A percentile compares a stretch with the other conserved stretches of the same genome.
Evolutionary conservation across 345 rosid species (phyloP).

Genomic region (Ricinus communis): DNA sequence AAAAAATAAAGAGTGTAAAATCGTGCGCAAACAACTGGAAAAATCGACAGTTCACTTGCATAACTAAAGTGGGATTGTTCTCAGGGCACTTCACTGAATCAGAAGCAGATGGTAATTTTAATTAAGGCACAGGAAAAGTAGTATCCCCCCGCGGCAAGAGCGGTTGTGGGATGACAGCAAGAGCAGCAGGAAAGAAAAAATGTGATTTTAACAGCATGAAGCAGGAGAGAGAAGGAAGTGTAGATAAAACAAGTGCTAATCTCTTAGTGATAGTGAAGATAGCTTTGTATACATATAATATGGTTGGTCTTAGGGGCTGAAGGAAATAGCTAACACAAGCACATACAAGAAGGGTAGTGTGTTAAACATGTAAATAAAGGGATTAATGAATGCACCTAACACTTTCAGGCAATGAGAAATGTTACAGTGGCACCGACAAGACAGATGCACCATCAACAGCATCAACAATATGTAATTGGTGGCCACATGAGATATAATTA

Average conservation of each 20-base stretch:
- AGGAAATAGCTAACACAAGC: too few relatives aligned
- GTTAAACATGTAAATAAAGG: neutral
- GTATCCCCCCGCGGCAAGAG: neutral
- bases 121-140: neutral
- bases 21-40: neutral
- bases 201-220: too few relatives aligned
- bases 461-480: neutral
- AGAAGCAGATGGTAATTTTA: neutral
- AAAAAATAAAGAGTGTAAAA: conserved; percentile 26
- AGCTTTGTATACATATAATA: too few relatives aligned
- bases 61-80: neutral
- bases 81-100: neutral
- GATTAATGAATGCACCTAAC: neutral
- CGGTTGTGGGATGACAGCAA: too few relatives aligned
- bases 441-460: neutral
- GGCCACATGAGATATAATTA: neutral
- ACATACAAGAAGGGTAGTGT: neutral
- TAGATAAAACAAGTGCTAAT: too few relatives aligned
- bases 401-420: neutral
- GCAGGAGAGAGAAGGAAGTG: too few relatives aligned
- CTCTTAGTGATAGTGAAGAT: too few relatives aligned
- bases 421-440: too few relatives aligned
- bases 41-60: neutral
- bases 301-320: too few relatives aligned
- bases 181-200: too few relatives aligned